A percentile compares a stretch with the other conserved stretches of the same genome.
Conservation (phyloP, 192 early-diverging fungal genomes). For the Mortierella antarctica region DNA sequence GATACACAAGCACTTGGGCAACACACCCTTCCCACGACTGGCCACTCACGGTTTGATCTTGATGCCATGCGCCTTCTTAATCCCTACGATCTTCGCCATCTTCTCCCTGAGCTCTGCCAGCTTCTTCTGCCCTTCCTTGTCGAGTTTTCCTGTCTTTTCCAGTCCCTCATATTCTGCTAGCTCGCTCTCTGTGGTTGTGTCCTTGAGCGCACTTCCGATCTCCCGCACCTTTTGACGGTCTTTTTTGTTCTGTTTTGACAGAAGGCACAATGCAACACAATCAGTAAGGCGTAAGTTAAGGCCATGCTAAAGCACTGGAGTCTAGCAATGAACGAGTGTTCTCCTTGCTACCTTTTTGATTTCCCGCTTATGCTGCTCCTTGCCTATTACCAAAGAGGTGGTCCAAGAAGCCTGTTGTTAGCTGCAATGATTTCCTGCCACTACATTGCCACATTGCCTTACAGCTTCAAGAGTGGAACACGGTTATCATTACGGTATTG, state of each 20-base stretch:
- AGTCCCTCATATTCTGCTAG: conserved; percentile 40
- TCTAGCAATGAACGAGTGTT: not conserved
- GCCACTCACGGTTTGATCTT: conserved; percentile 37
- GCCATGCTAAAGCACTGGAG: no score
- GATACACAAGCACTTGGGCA: not conserved
- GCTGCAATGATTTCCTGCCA: not conserved
- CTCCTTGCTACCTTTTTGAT: conserved; percentile 40
- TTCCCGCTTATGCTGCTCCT: conserved; percentile 51
- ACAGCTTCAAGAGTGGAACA: not conserved
- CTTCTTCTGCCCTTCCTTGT: conserved; percentile 42
- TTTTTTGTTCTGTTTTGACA: conserved; percentile 37
- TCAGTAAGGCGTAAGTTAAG: not conserved
- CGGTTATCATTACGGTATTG: conserved; percentile 32
- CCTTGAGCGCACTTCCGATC: conserved; percentile 29
- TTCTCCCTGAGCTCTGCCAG: conserved; percentile 33
- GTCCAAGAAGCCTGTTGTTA: not conserved
- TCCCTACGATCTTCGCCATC: conserved; percentile 39
- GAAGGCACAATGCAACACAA: not conserved
- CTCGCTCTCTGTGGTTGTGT: conserved; percentile 42
- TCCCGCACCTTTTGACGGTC: conserved; percentile 50
- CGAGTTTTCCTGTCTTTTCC: conserved; percentile 37
- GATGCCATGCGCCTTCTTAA: conserved; percentile 51
- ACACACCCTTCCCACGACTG: not conserved
- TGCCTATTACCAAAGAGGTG: conserved; percentile 20
- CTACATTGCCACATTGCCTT: not conserved